These are phyloP conservation scores for Solanum chmielewskii DNA, from an alignment of 257 asterid genomes.

Conservation along the genomic window DNA sequence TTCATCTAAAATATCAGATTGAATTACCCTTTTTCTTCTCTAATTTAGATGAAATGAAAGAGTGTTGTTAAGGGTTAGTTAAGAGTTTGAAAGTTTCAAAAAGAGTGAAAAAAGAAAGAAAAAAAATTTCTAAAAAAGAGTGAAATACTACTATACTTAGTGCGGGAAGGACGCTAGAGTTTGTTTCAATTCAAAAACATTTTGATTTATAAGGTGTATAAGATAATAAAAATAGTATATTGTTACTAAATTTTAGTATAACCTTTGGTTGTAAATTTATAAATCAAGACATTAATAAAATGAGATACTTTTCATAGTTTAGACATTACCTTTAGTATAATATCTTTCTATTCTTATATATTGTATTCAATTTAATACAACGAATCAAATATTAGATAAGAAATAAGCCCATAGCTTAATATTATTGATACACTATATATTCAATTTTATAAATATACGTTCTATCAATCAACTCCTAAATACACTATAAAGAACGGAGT, in stretches of 20 bases:
- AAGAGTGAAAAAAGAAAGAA: neutral
- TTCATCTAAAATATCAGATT: neutral
- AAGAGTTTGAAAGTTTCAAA: conserved; percentile 33
- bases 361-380: too few species aligned
- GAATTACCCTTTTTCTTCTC: neutral
- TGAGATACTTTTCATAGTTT: too few species aligned
- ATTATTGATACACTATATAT: too few species aligned
- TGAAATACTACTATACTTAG: neutral
- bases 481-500: too few species aligned
- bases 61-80: neutral
- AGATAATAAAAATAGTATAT: neutral
- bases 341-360: too few species aligned
- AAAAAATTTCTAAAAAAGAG: neutral
- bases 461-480: too few species aligned
- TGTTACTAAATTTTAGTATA: neutral
- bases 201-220: neutral
- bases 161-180: neutral
- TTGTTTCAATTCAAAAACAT: neutral
- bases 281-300: too few species aligned
- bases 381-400: too few species aligned
- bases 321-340: neutral
- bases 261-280: neutral
- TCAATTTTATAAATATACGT: too few species aligned
- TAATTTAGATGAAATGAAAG: neutral
- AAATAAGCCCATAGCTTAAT: too few species aligned